Percentiles rank a stretch among this genome's conserved stretches.
phyloP scores from a whole-genome alignment of 225 moss, liverwort and hornwort genomes.

The Antitrichia curtipendula region DNA sequence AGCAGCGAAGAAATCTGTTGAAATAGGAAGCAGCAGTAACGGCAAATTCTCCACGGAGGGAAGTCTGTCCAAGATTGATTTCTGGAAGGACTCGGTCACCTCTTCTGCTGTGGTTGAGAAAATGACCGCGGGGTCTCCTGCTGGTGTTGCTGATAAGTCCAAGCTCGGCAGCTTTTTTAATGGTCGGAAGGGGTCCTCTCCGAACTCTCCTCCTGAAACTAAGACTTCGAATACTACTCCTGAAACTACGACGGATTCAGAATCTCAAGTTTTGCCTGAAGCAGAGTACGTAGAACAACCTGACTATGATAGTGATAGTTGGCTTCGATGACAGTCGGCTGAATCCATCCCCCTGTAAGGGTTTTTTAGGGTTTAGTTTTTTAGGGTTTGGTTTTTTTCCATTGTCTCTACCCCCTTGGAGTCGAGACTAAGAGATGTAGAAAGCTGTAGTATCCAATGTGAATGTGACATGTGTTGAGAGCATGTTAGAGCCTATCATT shows the following conservation, averaged over 20 bases:
- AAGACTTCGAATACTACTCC: neutral
- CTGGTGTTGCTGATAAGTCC: neutral
- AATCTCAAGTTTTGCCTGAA: neutral
- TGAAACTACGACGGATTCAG: neutral
- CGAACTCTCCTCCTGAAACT: neutral
- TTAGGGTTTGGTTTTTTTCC: neutral
- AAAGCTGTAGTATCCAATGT: neutral
- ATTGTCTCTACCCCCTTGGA: neutral
- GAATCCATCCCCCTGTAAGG: neutral
- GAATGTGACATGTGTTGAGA: neutral
- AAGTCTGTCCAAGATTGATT: conserved; percentile 34
- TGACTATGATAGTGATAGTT: conserved; percentile 41
- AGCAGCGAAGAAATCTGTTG: neutral
- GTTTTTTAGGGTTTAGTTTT: no score
- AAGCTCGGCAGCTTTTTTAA: conserved; percentile 14
- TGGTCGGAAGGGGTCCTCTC: conserved; percentile 1
- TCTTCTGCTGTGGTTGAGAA: conserved; percentile 8
- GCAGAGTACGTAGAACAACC: conserved; percentile 30
- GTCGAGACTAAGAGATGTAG: neutral
- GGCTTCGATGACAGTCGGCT: conserved; percentile 26
- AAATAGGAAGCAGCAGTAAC: neutral
- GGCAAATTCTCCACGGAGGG: neutral
- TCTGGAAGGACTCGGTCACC: conserved; percentile 29
- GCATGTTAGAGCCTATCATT: neutral
- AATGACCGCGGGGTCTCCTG: neutral